A percentile compares a stretch with the other conserved stretches of the same genome.
phyloP scores from a whole-genome alignment of 768 basidiomycete genomes.

The Calvatia gigantea region DNA sequence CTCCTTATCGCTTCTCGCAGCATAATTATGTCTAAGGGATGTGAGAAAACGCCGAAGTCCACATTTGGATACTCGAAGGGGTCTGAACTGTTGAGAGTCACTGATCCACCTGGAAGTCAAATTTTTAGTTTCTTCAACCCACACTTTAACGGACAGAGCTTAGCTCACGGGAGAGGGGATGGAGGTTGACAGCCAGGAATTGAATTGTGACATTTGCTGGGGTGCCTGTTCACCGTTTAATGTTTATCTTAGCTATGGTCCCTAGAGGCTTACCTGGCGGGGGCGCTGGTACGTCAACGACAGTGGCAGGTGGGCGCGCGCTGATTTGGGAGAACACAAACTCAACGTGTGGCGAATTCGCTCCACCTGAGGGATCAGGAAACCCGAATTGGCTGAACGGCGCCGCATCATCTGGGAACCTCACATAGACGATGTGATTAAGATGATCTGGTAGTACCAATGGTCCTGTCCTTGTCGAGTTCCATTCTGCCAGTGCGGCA shows the following conservation, averaged over 20 bases:
- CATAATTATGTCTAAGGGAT: conserved; percentile 19
- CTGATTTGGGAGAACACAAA: not conserved
- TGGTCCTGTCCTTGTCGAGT: not conserved
- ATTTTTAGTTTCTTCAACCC: not conserved
- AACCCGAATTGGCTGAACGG: not conserved
- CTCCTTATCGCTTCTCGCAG: conserved; percentile 20
- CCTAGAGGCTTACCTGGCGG: no score
- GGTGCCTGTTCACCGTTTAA: no score
- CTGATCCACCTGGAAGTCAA: conserved; percentile 14
- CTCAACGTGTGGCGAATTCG: conserved; percentile 12
- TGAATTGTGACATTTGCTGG: not conserved
- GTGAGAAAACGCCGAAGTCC: conserved; percentile 29
- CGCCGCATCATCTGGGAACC: not conserved
- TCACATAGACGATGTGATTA: not conserved
- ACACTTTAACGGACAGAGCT: no score
- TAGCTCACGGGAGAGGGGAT: not conserved
- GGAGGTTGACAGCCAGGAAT: not conserved
- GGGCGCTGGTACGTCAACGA: no score
- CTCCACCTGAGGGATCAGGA: not conserved
- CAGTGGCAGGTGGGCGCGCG: not conserved
- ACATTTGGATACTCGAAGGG: conserved; percentile 40
- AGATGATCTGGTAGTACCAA: not conserved
- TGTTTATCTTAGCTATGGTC: no score
- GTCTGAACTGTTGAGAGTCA: conserved; percentile 31
- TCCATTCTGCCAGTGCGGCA: conserved; percentile 6